These are phyloP conservation scores for Apiospora arundinis DNA, from an alignment of 2,329 filamentous ascomycete species.

Conservation along the genomic window DNA sequence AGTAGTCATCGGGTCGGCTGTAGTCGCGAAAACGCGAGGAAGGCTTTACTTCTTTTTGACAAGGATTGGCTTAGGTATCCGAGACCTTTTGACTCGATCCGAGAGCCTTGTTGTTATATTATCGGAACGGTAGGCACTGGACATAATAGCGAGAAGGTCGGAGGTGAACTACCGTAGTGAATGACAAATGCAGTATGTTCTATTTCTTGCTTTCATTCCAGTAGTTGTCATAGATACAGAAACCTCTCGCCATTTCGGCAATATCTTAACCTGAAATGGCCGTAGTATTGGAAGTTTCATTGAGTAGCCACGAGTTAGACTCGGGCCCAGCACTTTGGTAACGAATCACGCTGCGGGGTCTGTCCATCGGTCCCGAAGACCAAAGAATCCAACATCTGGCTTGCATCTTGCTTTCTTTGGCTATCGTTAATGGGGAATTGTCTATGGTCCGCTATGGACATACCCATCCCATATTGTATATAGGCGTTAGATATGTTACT, in stretches of 20 bases:
- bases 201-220: background rate
- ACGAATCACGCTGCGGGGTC: background rate
- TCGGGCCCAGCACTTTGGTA: background rate
- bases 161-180: background rate
- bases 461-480: no score
- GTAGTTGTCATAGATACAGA: background rate
- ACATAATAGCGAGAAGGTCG: background rate
- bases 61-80: background rate
- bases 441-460: no score
- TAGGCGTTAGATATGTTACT: no score
- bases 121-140: background rate
- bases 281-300: background rate
- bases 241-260: background rate
- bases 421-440: background rate
- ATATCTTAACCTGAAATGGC: background rate
- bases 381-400: background rate
- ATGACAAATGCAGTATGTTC: background rate
- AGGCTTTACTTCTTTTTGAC: background rate
- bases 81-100: background rate
- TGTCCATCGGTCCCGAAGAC: background rate
- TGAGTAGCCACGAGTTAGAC: background rate
- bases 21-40: conserved; percentile 6
- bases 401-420: background rate
- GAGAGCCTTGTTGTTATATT: background rate
- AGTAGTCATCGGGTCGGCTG: background rate